These are phyloP conservation scores for Lodderomyces orthopsilosis DNA, from an alignment of 1,139 yeast species.

Conservation along the genomic window DNA sequence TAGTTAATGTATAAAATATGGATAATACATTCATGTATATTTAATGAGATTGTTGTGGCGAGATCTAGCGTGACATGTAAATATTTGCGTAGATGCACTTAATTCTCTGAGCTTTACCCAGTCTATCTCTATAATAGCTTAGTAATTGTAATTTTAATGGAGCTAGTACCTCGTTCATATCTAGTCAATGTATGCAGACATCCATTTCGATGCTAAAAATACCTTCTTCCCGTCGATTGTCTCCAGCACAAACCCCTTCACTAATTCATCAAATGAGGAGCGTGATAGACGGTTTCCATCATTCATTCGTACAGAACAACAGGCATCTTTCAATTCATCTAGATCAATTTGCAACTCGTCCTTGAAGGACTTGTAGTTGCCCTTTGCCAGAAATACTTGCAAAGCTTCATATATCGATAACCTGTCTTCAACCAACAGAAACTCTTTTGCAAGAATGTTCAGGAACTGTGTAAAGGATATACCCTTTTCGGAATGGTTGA, in stretches of 20 bases:
- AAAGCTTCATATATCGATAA: slow-evolving; percentile 64
- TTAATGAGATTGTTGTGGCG: no score
- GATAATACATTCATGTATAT: slow-evolving; percentile 7
- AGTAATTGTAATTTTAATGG: no score
- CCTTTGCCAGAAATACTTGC: slow-evolving; percentile 22
- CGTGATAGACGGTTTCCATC: slow-evolving; percentile 45
- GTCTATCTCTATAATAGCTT: no score
- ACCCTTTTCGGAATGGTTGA: slow-evolving; percentile 26
- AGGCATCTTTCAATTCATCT: slow-evolving; percentile 48
- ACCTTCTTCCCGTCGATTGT: slow-evolving; percentile 56
- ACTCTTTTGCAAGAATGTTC: slow-evolving; percentile 61
- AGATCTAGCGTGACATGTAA: no score
- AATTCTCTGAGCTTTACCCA: no score
- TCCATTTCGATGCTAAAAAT: slow-evolving; percentile 59
- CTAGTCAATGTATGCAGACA: slow-evolving; percentile 51
- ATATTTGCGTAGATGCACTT: no score
- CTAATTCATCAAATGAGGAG: slow-evolving; percentile 48
- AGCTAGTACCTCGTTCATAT: no score
- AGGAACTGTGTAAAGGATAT: slow-evolving; percentile 70
- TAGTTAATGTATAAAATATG: slow-evolving; percentile 4
- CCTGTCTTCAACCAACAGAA: slow-evolving; percentile 57
- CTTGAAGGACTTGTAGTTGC: slow-evolving; percentile 38
- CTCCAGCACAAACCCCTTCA: slow-evolving; percentile 55
- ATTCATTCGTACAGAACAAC: slow-evolving; percentile 46
- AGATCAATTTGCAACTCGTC: slow-evolving; percentile 46